phyloP scores from a whole-genome alignment of 345 rosid genomes.

The Zanthoxylum bungeanum region DNA sequence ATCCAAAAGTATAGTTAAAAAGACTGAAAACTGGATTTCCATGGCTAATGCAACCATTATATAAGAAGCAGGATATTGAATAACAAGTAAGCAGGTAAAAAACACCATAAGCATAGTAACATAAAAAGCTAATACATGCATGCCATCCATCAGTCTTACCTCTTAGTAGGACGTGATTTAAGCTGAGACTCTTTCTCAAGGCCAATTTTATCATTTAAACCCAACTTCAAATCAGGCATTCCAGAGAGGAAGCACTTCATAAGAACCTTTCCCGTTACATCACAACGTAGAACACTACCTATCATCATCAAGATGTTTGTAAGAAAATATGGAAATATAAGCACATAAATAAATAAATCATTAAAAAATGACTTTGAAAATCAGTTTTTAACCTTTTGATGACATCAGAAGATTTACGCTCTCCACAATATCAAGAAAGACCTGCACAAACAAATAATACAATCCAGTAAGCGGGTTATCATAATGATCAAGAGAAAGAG shows the following conservation, averaged over 20 bases:
- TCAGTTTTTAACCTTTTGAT: slow-evolving; percentile 66
- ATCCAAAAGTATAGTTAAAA: background rate
- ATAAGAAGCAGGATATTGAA: background rate
- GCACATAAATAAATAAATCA: background rate
- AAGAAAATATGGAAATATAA: slow-evolving; percentile 1
- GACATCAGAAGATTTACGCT: slow-evolving; percentile 99
- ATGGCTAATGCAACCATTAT: background rate
- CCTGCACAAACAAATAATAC: slow-evolving; percentile 44
- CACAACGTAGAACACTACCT: slow-evolving; percentile 96
- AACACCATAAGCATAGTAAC: background rate
- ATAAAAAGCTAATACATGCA: background rate
- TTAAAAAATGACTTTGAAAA: background rate
- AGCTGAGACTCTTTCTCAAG: slow-evolving; percentile 97
- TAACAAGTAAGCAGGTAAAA: background rate
- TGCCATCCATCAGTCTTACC: slow-evolving; percentile 44
- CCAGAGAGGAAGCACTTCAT: slow-evolving; percentile 99
- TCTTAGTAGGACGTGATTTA: slow-evolving; percentile 93
- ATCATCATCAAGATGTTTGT: slow-evolving; percentile 25
- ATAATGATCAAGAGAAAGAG: slow-evolving; percentile 1
- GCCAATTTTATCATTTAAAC: slow-evolving; percentile 98
- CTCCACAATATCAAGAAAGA: slow-evolving; percentile 97
- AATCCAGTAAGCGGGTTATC: slow-evolving; percentile 13
- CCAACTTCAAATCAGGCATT: slow-evolving; percentile 99
- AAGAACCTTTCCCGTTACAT: slow-evolving; percentile 93
- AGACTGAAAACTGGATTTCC: background rate